Conservation (phyloP, 2,329 filamentous ascomycete species). For the Penicillium sp. region DNA sequence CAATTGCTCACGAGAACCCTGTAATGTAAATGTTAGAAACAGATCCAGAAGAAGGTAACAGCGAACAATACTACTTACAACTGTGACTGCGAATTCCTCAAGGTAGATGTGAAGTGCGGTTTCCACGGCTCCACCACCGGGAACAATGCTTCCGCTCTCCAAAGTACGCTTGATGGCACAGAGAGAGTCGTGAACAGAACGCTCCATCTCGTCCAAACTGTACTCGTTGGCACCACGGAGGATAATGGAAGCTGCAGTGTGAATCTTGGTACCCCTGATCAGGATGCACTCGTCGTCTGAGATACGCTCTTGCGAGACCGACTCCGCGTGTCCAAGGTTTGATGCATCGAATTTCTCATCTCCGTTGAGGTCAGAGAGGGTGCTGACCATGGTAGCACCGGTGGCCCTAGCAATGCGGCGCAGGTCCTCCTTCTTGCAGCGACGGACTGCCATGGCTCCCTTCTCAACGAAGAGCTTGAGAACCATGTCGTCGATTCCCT, state of each 20-base stretch:
- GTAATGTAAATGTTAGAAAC: constrained; percentile 7
- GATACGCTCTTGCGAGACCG: constrained; percentile 95
- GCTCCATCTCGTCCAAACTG: constrained; percentile 97
- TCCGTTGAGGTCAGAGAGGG: constrained; percentile 89
- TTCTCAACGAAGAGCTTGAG: constrained; percentile 90
- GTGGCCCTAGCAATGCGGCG: constrained; percentile 92
- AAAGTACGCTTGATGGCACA: constrained; percentile 95
- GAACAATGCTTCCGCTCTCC: constrained; percentile 92
- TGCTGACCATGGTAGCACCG: constrained; percentile 84
- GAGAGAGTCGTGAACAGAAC: constrained; percentile 91
- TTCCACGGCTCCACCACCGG: constrained; percentile 91
- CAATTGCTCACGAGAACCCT: constrained; percentile 87
- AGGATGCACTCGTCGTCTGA: constrained; percentile 98
- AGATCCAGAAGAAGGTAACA: background rate
- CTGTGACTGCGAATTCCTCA: constrained; percentile 95
- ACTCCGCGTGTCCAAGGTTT: constrained; percentile 81
- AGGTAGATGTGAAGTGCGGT: constrained; percentile 99
- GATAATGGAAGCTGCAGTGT: constrained; percentile 90
- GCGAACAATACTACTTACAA: constrained; percentile 47
- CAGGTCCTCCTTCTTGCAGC: constrained; percentile 98
- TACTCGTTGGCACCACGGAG: constrained; percentile 93
- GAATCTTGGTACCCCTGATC: constrained; percentile 87
- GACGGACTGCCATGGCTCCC: constrained; percentile 87
- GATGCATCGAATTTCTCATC: constrained; percentile 93
- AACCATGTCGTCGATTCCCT: constrained; percentile 94